phyloP scores from a whole-genome alignment of 768 basidiomycete genomes.

The Sarcodon aspratus region DNA sequence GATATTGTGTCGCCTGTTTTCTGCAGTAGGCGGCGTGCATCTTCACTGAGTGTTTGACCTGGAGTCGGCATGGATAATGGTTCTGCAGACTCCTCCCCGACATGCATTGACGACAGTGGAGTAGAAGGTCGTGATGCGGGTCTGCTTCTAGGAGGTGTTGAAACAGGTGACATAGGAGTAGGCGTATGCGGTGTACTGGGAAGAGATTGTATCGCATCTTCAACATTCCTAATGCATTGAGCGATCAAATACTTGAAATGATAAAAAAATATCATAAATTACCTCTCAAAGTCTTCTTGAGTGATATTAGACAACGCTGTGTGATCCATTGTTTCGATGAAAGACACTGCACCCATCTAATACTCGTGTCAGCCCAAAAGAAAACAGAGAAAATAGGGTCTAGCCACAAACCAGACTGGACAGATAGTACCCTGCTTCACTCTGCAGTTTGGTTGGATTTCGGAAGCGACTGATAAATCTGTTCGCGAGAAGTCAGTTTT shows the following conservation, averaged over 20 bases:
- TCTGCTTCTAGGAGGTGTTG: slow-evolving; percentile 20
- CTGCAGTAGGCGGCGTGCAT: slow-evolving; percentile 76
- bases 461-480: slow-evolving; percentile 96
- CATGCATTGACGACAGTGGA: slow-evolving; percentile 28
- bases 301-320: slow-evolving; percentile 89
- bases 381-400: background rate
- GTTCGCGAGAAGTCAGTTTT: background rate
- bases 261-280: slow-evolving; percentile 7
- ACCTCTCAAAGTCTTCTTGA: slow-evolving; percentile 87
- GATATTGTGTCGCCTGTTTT: slow-evolving; percentile 87
- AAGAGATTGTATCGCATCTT: slow-evolving; percentile 42
- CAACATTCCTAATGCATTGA: slow-evolving; percentile 35
- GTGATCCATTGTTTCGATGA: slow-evolving; percentile 98
- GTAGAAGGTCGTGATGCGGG: slow-evolving; percentile 14
- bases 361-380: too few relatives aligned
- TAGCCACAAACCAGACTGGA: slow-evolving; percentile 69
- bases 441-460: slow-evolving; percentile 79
- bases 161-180: slow-evolving; percentile 19
- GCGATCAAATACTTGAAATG: background rate
- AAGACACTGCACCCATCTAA: slow-evolving; percentile 93
- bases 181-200: slow-evolving; percentile 22
- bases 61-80: slow-evolving; percentile 55
- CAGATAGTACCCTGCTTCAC: slow-evolving; percentile 94
- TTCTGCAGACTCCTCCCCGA: slow-evolving; percentile 85
- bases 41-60: slow-evolving; percentile 39